A percentile compares a stretch with the other conserved stretches of the same genome.
phyloP scores from a whole-genome alignment of 78 protist genomes.

The Tieghemostelium lacteum region DNA sequence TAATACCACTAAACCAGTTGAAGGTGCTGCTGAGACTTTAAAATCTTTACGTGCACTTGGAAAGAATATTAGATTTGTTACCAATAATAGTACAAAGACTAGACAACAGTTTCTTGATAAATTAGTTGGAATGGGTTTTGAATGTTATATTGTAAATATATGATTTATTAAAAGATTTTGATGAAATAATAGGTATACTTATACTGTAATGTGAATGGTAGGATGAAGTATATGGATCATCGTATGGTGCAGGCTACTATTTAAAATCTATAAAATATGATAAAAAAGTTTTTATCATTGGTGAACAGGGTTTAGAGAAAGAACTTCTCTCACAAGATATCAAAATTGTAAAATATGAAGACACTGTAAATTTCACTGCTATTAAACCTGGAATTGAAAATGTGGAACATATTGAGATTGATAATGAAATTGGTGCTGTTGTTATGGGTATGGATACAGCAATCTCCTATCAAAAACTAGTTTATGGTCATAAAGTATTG shows the following conservation, averaged over 20 bases:
- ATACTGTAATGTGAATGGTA: neutral
- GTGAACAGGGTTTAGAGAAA: slow-evolving; percentile 59
- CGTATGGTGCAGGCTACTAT: slow-evolving; percentile 49
- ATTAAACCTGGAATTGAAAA: slow-evolving; percentile 9
- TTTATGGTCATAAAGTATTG: slow-evolving; percentile 37
- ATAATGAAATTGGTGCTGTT: slow-evolving; percentile 54
- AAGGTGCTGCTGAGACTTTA: slow-evolving; percentile 24
- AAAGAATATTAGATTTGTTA: slow-evolving; percentile 37
- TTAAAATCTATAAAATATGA: slow-evolving; percentile 2
- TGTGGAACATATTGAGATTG: slow-evolving; percentile 23
- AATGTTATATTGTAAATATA: slow-evolving; percentile 3
- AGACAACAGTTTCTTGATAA: slow-evolving; percentile 27
- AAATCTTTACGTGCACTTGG: slow-evolving; percentile 7
- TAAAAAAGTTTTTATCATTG: slow-evolving; percentile 54
- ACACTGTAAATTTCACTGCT: neutral
- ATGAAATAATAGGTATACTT: neutral
- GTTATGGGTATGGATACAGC: slow-evolving; percentile 61
- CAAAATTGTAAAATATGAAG: slow-evolving; percentile 7
- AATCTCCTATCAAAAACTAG: slow-evolving; percentile 38
- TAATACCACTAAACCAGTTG: neutral
- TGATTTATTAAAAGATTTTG: neutral
- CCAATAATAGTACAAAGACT: slow-evolving; percentile 62
- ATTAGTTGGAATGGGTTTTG: slow-evolving; percentile 17
- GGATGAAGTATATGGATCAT: slow-evolving; percentile 33
- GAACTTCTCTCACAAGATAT: neutral